These are phyloP conservation scores for Pyrrhoderma noxium DNA, from an alignment of 1,284 basidiomycete species.

Conservation along the genomic window DNA sequence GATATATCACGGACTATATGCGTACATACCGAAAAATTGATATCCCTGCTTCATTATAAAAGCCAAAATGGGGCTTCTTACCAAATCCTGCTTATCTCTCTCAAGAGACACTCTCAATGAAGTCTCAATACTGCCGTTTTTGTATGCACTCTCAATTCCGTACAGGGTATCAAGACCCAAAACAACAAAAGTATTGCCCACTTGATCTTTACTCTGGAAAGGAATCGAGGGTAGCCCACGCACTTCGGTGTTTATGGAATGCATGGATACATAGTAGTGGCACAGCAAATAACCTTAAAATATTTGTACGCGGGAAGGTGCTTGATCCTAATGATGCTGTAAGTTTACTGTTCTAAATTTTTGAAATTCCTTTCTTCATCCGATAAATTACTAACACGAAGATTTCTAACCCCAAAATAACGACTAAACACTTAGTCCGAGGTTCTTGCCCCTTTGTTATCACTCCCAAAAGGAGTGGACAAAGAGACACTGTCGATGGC, in stretches of 20 bases:
- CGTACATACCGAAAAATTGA: slow-evolving; percentile 1
- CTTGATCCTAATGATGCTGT: slow-evolving; percentile 58
- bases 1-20: slow-evolving; percentile 1
- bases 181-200: slow-evolving; percentile 63
- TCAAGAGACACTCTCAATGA: slow-evolving; percentile 45
- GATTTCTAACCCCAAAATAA: background rate
- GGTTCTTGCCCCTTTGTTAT: background rate
- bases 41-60: background rate
- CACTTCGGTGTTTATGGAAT: slow-evolving; percentile 66
- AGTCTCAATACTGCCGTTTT: slow-evolving; percentile 73
- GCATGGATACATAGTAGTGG: slow-evolving; percentile 61
- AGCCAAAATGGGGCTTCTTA: slow-evolving; percentile 96
- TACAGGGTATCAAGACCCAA: too few relatives aligned
- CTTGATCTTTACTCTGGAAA: slow-evolving; percentile 80
- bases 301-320: slow-evolving; percentile 63
- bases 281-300: slow-evolving; percentile 68
- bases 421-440: slow-evolving; percentile 3
- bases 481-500: slow-evolving; percentile 27
- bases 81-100: slow-evolving; percentile 58
- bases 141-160: slow-evolving; percentile 77
- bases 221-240: slow-evolving; percentile 46
- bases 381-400: background rate
- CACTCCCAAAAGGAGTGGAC: background rate
- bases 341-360: slow-evolving; percentile 5
- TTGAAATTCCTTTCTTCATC: background rate